These are phyloP conservation scores for Phaeosphaeriaceae sp. DNA, from an alignment of 2,329 filamentous ascomycete species.

Conservation along the genomic window DNA sequence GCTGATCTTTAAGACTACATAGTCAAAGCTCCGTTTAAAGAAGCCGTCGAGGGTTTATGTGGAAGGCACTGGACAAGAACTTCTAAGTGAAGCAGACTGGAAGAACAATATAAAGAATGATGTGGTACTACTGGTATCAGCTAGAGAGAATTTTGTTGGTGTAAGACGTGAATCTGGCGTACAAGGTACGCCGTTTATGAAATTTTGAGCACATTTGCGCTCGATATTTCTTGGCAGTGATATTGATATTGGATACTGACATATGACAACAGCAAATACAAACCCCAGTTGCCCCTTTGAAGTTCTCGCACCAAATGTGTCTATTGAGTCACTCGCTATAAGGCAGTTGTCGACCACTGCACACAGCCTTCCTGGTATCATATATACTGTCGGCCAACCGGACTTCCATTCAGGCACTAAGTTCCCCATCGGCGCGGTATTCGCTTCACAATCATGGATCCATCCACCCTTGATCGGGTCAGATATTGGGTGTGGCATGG, in stretches of 20 bases:
- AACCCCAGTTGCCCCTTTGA: constrained; percentile 25
- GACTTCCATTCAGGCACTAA: constrained; percentile 48
- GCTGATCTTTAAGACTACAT: constrained; percentile 38
- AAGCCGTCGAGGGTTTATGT: constrained; percentile 37
- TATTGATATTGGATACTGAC: constrained; percentile 3
- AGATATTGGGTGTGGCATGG: constrained; percentile 51
- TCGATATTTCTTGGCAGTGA: constrained; percentile 7
- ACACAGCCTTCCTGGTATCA: constrained; percentile 41
- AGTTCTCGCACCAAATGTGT: constrained; percentile 35
- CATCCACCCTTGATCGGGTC: constrained; percentile 48
- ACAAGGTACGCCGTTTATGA: constrained; percentile 21
- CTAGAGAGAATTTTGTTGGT: constrained; percentile 44
- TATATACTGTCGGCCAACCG: constrained; percentile 44
- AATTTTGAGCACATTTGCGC: constrained; percentile 33
- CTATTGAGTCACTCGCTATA: constrained; percentile 37
- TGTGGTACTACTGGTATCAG: constrained; percentile 35
- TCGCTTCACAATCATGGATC: constrained; percentile 44
- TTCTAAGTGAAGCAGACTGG: constrained; percentile 37
- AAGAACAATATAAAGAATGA: constrained; percentile 29
- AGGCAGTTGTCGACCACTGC: constrained; percentile 42
- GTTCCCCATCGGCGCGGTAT: constrained; percentile 48
- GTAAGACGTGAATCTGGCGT: constrained; percentile 21
- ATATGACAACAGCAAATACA: constrained; percentile 16
- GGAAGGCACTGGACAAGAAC: constrained; percentile 33
- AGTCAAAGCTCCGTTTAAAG: constrained; percentile 41